Evolutionary conservation across 1,139 yeast genomes (phyloP), one percentile per base, ranked within the genome.

Genomic region (Taphrina deformans): DNA sequence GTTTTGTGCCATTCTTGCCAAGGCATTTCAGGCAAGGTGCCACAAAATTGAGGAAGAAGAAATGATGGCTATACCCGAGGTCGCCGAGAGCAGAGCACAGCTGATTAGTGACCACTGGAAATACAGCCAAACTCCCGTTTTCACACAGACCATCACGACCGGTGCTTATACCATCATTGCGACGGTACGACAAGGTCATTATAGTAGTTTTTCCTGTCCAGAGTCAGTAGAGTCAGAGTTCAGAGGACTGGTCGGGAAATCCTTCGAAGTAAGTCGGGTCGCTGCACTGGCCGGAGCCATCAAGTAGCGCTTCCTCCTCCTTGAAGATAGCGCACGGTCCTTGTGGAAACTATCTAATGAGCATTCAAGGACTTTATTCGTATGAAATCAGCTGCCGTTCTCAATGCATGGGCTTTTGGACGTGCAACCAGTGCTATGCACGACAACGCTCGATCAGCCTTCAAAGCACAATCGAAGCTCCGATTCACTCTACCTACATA

Each of bases 81-180:
- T 65, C 2, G 33, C 26, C 12, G 48, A 48, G 23, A 29, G 46
- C 5, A 44, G 24, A 23, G 45, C 41, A 16, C 21, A 27, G 29
- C 27, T 88, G 46, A 74, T 76, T 66, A 73, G 78, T 12, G 88
- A 95, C 93, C 78, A 80, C 0, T 89, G 96, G 95, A 80, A 77
- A 44, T 88, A 75, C 73, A 96, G 91, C 0, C 80, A 81, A 45
- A 86, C 96, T 0, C 96, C 96, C 0, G 78, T 76, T 67, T 88
- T 88, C 72, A 76, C 78, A 16, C 87, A 86, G 70, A 71, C 29
- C 10, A 16, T 29, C 18, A 12, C 14, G 6, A 14, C 29, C 10
- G 29, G 6, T 18, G 61, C 44, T 27, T 12, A 24, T n/a, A 29
- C 26, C 1, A 29, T 44, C 4, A 29, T 44, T 14, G 41, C 52